Evolutionary conservation across 2,329 filamentous ascomycete genomes (phyloP), one percentile per base, ranked within the genome.

Genomic region (Epichloe coenophiala): DNA sequence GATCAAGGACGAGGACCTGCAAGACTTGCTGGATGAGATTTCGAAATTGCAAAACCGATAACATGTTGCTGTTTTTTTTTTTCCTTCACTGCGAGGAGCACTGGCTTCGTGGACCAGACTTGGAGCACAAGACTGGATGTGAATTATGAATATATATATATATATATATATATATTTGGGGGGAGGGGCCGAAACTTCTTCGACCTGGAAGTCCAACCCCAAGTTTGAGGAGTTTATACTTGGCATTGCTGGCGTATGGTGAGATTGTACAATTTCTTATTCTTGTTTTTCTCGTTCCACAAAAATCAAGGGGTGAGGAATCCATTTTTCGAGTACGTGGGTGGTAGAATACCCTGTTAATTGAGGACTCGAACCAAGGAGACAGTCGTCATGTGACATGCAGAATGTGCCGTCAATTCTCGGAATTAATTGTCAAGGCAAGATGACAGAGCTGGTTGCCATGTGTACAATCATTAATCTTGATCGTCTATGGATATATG

Each of bases 1-100:
- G 71, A 94, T 97, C 62, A 78, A 78, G 54, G 91, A 97, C 64
- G 86, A 88, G 37, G 88, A 95, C 58, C 71, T 98, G 56, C 84
- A 95, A 67, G 84, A 89, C 55, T 73, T 97, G 52, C 76, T 98
- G 52, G 84, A 95, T 62, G 89, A 98, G 71, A 84, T 97, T 69
- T 86, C 83, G 59, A 94, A 94, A 74, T 72, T 95, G 45, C 74
- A 77, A 59, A 68, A 65, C 53, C 59, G 63, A 54, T 68, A 58
- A 62, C 8, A 31, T 9, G 27, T 31, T 31, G 27, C 27, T 8
- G 9, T 9, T 8, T 31, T 31, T 5, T 23, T 23, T 17, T 17
- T 1, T 17, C 17, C 27, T 31, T 31, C 8, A 9, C 27, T 21
- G 27, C 27, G 38, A 5, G 9, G n/a, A 43, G 35, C 6, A 23